These are phyloP conservation scores for Sugiyamaella valdiviana DNA, from an alignment of 805 yeast species.

Conservation along the genomic window DNA sequence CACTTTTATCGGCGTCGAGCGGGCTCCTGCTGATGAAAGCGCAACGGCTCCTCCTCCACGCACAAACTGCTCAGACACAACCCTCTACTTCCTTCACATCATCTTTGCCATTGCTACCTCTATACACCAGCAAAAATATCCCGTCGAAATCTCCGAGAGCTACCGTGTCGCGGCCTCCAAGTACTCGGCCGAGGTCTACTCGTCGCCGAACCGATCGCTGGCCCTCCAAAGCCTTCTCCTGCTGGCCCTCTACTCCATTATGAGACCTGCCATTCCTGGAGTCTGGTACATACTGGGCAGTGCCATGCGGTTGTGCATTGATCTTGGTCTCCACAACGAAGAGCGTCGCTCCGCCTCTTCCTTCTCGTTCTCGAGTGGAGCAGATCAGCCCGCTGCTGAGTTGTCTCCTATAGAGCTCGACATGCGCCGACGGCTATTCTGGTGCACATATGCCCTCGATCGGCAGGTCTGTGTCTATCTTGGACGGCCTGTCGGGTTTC, in stretches of 20 bases:
- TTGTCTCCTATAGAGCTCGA: conserved; percentile 56
- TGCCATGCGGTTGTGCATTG: conserved; percentile 73
- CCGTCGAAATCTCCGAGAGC: conserved; percentile 59
- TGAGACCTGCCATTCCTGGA: conserved; percentile 87
- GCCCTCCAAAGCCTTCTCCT: conserved; percentile 66
- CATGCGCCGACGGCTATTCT: conserved; percentile 67
- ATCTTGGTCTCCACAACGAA: conserved; percentile 78
- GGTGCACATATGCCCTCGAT: conserved; percentile 86
- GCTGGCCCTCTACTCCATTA: conserved; percentile 63
- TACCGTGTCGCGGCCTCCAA: conserved; percentile 60
- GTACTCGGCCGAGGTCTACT: conserved; percentile 51
- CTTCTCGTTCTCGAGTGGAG: not conserved
- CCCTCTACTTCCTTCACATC: conserved; percentile 63
- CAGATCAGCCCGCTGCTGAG: conserved; percentile 1
- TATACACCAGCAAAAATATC: conserved; percentile 61
- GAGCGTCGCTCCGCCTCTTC: conserved; percentile 15
- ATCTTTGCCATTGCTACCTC: conserved; percentile 78
- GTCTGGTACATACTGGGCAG: conserved; percentile 89
- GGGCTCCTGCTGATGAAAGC: not conserved
- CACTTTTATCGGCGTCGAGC: conserved; percentile 12
- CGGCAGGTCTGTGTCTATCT: conserved; percentile 80
- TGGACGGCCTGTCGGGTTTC: conserved; percentile 84
- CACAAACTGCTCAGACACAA: conserved; percentile 13
- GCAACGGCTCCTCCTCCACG: not conserved
- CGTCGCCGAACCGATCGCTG: conserved; percentile 57